A percentile compares a stretch with the other conserved stretches of the same genome.
Evolutionary conservation across 306 rosid genomes (phyloP).

Genomic region (Betula pendula): DNA sequence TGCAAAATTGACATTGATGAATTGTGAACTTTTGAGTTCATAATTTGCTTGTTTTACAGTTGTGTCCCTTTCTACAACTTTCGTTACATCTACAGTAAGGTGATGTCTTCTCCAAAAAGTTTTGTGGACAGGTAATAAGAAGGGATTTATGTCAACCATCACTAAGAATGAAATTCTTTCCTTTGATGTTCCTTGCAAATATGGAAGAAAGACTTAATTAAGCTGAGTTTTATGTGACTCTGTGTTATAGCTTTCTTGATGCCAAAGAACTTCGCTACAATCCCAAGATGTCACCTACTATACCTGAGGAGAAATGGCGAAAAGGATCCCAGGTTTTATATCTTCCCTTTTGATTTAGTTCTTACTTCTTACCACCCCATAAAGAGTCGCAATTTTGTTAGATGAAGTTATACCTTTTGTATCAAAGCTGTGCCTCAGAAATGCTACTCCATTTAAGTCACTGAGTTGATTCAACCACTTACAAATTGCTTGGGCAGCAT

Average conservation of each 20-base stretch:
- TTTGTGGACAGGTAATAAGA: slow-evolving; percentile 8
- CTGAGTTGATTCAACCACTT: background rate
- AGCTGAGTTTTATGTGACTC: slow-evolving; percentile 1
- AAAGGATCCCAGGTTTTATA: slow-evolving; percentile 19
- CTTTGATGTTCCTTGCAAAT: background rate
- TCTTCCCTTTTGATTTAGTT: background rate
- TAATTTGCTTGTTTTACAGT: background rate
- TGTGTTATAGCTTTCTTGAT: slow-evolving; percentile 5
- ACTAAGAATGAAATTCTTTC: background rate
- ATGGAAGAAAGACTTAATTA: background rate
- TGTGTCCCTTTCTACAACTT: slow-evolving; percentile 11
- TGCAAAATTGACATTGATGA: too few relatives aligned
- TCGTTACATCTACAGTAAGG: background rate
- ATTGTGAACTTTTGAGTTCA: background rate
- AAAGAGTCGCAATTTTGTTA: background rate
- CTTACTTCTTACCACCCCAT: background rate
- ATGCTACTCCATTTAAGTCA: background rate
- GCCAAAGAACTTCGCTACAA: background rate
- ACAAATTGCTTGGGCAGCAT: background rate
- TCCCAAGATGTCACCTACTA: slow-evolving; percentile 8
- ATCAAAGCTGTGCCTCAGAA: background rate
- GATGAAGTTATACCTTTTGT: background rate
- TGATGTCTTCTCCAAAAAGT: slow-evolving; percentile 12
- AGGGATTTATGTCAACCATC: background rate
- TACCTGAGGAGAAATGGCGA: slow-evolving; percentile 5